phyloP scores from a whole-genome alignment of 1,284 basidiomycete genomes.

The Ustilago shanxiensis region DNA sequence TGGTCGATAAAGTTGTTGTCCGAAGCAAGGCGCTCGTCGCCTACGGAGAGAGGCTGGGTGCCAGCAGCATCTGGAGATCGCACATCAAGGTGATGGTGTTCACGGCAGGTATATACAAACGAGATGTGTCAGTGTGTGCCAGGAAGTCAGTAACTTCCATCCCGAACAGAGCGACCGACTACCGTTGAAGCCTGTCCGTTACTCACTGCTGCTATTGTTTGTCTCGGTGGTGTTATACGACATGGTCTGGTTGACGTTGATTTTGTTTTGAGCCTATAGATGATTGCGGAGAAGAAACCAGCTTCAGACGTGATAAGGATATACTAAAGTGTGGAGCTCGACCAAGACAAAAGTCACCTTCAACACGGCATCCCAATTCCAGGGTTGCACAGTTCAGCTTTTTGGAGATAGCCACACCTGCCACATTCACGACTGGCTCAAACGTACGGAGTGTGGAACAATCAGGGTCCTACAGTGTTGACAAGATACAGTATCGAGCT shows the following conservation, averaged over 20 bases:
- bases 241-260: conserved; percentile 7
- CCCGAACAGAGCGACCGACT: neutral
- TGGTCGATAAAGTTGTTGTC: conserved; percentile 49
- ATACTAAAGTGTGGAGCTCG: neutral
- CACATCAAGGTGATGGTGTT: neutral
- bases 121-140: too few relatives aligned
- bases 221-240: conserved; percentile 10
- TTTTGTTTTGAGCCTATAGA: neutral
- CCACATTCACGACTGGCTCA: too few relatives aligned
- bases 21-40: conserved; percentile 43
- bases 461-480: neutral
- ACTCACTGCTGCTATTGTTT: conserved; percentile 40
- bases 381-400: too few relatives aligned
- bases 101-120: too few relatives aligned
- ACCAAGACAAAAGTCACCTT: too few relatives aligned
- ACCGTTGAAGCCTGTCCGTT: neutral
- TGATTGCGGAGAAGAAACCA: neutral
- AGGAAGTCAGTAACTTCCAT: neutral
- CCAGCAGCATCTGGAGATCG: conserved; percentile 30
- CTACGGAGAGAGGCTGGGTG: conserved; percentile 35
- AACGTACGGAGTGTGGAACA: neutral
- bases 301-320: neutral
- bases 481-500: neutral
- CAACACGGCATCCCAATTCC: too few relatives aligned
- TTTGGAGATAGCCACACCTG: too few relatives aligned